Evolutionary conservation across 495 filamentous ascomycete genomes (phyloP), one percentile per base, ranked within the genome.

Genomic region (Paragyromitra xinjiangensis): DNA sequence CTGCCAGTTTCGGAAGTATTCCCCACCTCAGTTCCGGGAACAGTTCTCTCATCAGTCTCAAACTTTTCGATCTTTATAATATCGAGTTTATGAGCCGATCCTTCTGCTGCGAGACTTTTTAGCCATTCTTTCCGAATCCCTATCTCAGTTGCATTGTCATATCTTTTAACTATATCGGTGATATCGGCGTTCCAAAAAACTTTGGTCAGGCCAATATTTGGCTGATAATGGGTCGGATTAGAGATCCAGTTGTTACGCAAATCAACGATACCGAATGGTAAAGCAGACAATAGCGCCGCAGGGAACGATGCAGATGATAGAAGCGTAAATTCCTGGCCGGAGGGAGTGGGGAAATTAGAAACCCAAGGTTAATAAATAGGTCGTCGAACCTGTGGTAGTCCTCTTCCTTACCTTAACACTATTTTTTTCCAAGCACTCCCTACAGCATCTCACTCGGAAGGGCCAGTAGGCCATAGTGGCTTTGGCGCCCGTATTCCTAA

Each of bases 61-160:
- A 34, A 34, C 29, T 34, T 34, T 3, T 34, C 29, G 29, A 34
- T 34, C 29, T 34, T 34, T 34, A 34, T 34, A 34, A 34, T 34
- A 34, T 34, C 29, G 29, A 34, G 29, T 34, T 34, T 34, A 34
- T 34, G 29, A 34, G 29, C 1, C 4, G 29, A 34, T 34, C 29
- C 29, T 3, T 34, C 29, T 34, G 3, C 29, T 34, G 29, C 29
- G 4, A 34, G 29, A 34, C 29, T 34, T 34, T 93, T 93, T 6
- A 90, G 83, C 92, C 92, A 94, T 81, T 93, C 91, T 58, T 91
- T 90, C 19, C 87, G 86, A 8, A 89, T 69, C 24, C 91, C 91
- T 80, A 90, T 87, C 9, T 85, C 83, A 68, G 86, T 87, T 58
- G 88, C 91, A 0, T 88, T 84, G 24, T 86, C 81, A 66, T 91